These are phyloP conservation scores for Ceratocystis cacaofunesta DNA, from an alignment of 2,329 filamentous ascomycete species.

Conservation along the genomic window DNA sequence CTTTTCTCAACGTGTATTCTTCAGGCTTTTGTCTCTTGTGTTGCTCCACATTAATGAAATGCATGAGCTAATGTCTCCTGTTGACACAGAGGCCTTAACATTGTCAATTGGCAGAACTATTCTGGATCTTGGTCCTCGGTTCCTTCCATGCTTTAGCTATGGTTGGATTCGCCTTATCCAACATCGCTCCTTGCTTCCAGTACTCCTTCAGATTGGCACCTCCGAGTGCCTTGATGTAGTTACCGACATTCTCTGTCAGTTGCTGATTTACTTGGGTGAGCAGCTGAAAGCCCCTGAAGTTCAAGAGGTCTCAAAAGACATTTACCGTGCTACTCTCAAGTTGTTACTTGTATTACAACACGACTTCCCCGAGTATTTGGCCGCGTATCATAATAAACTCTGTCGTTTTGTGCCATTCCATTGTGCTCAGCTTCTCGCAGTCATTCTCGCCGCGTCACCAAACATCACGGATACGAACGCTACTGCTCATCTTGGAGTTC, in stretches of 20 bases:
- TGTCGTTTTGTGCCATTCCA: slow-evolving; percentile 69
- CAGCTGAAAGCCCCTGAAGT: slow-evolving; percentile 61
- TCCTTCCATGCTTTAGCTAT: slow-evolving; percentile 71
- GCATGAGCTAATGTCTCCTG: neutral
- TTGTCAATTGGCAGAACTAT: slow-evolving; percentile 39
- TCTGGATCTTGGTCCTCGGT: slow-evolving; percentile 56
- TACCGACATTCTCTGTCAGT: slow-evolving; percentile 68
- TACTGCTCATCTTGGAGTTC: slow-evolving; percentile 56
- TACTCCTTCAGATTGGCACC: slow-evolving; percentile 42
- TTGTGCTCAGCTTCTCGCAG: slow-evolving; percentile 75
- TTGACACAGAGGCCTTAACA: slow-evolving; percentile 8
- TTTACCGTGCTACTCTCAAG: slow-evolving; percentile 73
- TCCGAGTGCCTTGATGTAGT: slow-evolving; percentile 41
- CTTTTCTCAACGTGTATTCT: slow-evolving; percentile 82
- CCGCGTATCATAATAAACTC: slow-evolving; percentile 70
- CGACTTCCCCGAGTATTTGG: slow-evolving; percentile 86
- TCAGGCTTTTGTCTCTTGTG: slow-evolving; percentile 63
- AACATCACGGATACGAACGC: slow-evolving; percentile 61
- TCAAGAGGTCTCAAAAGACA: slow-evolving; percentile 56
- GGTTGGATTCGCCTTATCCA: slow-evolving; percentile 71
- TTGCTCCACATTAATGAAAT: slow-evolving; percentile 61
- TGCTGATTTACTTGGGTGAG: slow-evolving; percentile 62
- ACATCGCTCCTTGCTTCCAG: slow-evolving; percentile 72
- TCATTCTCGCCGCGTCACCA: slow-evolving; percentile 71
- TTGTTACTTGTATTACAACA: slow-evolving; percentile 77